Evolutionary conservation across 1,284 basidiomycete genomes (phyloP).

Genomic region (Rhodotorula glutinis): DNA sequence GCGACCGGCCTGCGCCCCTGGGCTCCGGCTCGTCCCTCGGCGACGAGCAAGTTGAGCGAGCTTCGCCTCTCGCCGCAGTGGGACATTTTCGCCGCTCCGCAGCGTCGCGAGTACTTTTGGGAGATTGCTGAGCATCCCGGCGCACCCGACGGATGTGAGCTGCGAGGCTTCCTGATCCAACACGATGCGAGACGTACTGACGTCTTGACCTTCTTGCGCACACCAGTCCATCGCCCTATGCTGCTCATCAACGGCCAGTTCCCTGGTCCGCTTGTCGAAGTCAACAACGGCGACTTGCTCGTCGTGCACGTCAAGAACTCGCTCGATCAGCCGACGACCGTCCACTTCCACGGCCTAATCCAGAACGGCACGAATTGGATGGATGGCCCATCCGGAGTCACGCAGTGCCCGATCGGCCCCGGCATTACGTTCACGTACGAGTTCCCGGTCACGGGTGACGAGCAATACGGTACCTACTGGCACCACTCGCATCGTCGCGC

Average conservation of each 20-base stretch:
- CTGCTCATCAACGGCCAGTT: constrained; percentile 54
- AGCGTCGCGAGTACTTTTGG: constrained; percentile 12
- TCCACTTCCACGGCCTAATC: constrained; percentile 55
- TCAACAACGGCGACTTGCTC: constrained; percentile 54
- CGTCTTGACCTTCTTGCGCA: too few relatives aligned
- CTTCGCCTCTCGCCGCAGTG: constrained; percentile 18
- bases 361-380: constrained; percentile 51
- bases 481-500: constrained; percentile 47
- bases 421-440: constrained; percentile 56
- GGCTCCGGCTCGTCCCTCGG: not conserved
- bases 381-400: constrained; percentile 53
- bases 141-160: constrained; percentile 20
- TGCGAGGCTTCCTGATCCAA: not conserved
- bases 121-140: constrained; percentile 9
- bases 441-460: constrained; percentile 46
- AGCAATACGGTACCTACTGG: constrained; percentile 24
- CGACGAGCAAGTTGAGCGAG: constrained; percentile 7
- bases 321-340: constrained; percentile 49
- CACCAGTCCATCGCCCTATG: constrained; percentile 35
- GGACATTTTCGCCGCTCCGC: constrained; percentile 11
- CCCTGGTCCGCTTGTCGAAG: constrained; percentile 57
- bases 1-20: not conserved
- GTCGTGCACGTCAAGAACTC: constrained; percentile 53
- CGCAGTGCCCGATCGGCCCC: constrained; percentile 57
- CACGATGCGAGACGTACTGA: not conserved